A percentile compares a stretch with the other conserved stretches of the same genome.
phyloP scores from a whole-genome alignment of 805 yeast genomes.

The Millerozyma acaciae region DNA sequence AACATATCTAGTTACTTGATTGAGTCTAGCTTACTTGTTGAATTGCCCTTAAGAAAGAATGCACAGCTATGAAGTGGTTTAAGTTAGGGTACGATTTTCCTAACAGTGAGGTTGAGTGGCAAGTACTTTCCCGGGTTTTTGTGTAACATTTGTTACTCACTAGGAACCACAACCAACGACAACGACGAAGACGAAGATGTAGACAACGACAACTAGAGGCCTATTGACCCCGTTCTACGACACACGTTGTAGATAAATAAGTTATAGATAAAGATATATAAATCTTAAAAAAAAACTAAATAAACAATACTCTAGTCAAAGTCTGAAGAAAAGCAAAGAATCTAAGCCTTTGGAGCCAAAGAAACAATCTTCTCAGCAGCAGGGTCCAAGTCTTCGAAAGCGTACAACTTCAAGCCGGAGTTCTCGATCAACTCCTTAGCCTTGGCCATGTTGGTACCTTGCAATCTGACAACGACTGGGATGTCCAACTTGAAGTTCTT shows the following conservation, averaged over 20 bases:
- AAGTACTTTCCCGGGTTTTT: constrained; percentile 4
- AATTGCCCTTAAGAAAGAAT: neutral
- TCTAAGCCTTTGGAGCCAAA: constrained; percentile 42
- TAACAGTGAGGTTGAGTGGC: constrained; percentile 4
- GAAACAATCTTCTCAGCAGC: constrained; percentile 95
- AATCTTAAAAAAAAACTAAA: no score
- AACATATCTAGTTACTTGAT: constrained; percentile 56
- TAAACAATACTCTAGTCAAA: no score
- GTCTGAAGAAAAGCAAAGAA: no score
- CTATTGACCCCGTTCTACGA: no score
- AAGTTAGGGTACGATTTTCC: neutral
- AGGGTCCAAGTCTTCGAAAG: constrained; percentile 89
- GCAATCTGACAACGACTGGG: constrained; percentile 97
- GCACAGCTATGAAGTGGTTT: neutral
- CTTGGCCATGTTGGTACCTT: constrained; percentile 91
- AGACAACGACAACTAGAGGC: no score
- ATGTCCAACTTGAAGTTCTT: constrained; percentile 85
- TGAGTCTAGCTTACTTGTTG: neutral
- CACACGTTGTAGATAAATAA: no score
- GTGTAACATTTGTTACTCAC: neutral
- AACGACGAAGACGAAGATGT: no score
- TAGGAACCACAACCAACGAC: no score
- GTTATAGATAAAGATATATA: no score
- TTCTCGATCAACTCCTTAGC: constrained; percentile 83
- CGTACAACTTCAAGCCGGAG: constrained; percentile 89